phyloP scores from a whole-genome alignment of 1,284 basidiomycete genomes.

The Apiotrichum sp. region DNA sequence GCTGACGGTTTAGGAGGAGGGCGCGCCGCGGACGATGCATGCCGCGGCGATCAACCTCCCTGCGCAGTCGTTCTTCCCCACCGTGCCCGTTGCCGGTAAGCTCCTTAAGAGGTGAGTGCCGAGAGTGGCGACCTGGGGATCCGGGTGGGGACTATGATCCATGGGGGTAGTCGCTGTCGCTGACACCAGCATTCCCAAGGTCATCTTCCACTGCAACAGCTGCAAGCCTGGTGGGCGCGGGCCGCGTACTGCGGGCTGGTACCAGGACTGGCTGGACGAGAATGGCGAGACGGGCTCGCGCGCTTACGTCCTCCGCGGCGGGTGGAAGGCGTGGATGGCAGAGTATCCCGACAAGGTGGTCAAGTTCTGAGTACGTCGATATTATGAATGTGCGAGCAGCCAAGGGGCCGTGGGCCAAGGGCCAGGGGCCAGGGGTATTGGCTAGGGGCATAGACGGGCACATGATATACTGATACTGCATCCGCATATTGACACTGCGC shows the following conservation, averaged over 20 bases:
- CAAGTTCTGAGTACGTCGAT: neutral
- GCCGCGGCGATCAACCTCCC: slow-evolving; percentile 35
- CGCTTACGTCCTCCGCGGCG: slow-evolving; percentile 32
- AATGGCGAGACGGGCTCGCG: slow-evolving; percentile 10
- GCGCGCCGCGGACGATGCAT: slow-evolving; percentile 15
- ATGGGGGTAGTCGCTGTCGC: no score
- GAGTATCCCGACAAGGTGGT: slow-evolving; percentile 15
- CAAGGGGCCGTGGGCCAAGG: no score
- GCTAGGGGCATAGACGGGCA: no score
- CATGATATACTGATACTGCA: no score
- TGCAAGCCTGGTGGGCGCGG: slow-evolving; percentile 31
- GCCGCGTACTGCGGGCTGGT: slow-evolving; percentile 38
- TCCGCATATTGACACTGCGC: no score
- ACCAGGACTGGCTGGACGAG: slow-evolving; percentile 33
- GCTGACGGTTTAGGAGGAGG: slow-evolving; percentile 15
- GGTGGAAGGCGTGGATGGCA: slow-evolving; percentile 27
- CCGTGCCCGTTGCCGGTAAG: slow-evolving; percentile 16
- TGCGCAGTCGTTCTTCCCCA: slow-evolving; percentile 33
- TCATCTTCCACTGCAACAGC: slow-evolving; percentile 42
- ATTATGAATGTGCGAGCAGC: no score
- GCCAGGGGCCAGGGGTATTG: no score
- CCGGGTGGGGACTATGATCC: no score
- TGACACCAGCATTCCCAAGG: slow-evolving; percentile 16
- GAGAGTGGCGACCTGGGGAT: no score
- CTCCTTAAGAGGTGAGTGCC: slow-evolving; percentile 8